Conservation (phyloP, 257 asterid species). For the Cynanchum wilfordii region DNA sequence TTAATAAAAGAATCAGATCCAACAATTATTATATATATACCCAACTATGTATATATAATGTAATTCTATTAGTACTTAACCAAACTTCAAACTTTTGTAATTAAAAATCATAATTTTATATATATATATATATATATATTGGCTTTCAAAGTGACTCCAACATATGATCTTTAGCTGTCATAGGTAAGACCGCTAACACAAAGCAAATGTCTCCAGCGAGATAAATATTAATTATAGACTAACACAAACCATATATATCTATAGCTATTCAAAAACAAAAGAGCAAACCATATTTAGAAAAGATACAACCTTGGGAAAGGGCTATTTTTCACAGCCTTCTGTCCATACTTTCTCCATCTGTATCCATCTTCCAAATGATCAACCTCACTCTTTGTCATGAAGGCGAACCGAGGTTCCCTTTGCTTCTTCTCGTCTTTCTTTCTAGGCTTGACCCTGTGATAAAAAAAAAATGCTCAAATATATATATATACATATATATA, state of each 20-base stretch:
- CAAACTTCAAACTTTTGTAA: no score
- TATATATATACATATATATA: no score
- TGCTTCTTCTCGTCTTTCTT: conserved; percentile 57
- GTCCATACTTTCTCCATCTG: conserved; percentile 89
- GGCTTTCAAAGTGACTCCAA: no score
- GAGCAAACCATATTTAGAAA: background rate
- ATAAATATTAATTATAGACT: background rate
- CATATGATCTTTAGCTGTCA: no score
- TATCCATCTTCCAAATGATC: conserved; percentile 89
- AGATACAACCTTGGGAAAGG: conserved; percentile 68
- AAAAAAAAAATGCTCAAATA: background rate
- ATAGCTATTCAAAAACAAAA: background rate
- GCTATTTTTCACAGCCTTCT: conserved; percentile 81
- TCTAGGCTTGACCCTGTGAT: conserved; percentile 33
- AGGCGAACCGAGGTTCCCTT: conserved; percentile 53
- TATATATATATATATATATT: no score
- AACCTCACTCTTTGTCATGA: conserved; percentile 74
- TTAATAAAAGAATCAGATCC: no score
- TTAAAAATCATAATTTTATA: no score
- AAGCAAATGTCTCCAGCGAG: no score
- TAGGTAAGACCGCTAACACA: no score
- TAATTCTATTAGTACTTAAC: no score
- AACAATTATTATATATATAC: no score
- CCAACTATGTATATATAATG: no score
- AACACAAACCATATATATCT: background rate